phyloP scores from a whole-genome alignment of 2,329 filamentous ascomycete species.

The Canariomyces notabilis region DNA sequence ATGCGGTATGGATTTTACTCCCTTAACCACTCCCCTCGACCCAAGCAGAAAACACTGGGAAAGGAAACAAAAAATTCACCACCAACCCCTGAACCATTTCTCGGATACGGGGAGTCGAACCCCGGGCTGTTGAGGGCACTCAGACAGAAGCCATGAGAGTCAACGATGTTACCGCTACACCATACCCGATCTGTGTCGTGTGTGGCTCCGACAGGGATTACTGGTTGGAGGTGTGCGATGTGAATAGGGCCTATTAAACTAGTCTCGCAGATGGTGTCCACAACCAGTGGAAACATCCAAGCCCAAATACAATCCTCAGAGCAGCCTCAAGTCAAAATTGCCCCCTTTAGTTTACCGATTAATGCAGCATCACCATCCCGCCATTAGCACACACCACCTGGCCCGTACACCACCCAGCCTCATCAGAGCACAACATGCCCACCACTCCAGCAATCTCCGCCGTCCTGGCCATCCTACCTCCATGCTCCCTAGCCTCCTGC shows the following conservation, averaged over 20 bases:
- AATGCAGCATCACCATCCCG: slow-evolving; percentile 51
- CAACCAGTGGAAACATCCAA: neutral
- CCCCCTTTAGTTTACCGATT: no score
- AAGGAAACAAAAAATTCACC: neutral
- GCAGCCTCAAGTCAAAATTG: no score
- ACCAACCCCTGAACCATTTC: neutral
- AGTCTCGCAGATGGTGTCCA: neutral
- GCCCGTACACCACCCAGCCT: slow-evolving; percentile 73
- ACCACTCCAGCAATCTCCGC: slow-evolving; percentile 71
- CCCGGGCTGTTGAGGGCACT: neutral
- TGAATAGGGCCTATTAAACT: neutral
- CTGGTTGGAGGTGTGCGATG: neutral
- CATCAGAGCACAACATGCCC: slow-evolving; percentile 67
- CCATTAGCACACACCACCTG: slow-evolving; percentile 78
- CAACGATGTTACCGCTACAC: neutral
- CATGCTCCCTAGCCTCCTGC: slow-evolving; percentile 49
- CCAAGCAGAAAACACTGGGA: neutral
- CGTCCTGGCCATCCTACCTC: slow-evolving; percentile 59
- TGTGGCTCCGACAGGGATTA: neutral
- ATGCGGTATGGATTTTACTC: no score
- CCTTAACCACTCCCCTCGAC: neutral
- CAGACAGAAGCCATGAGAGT: neutral
- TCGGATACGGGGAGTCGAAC: neutral
- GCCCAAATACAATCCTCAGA: no score
- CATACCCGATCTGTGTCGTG: neutral